Evolutionary conservation across 495 filamentous ascomycete genomes (phyloP), one percentile per base, ranked within the genome.

Genomic region (Durotheca rogersii): DNA sequence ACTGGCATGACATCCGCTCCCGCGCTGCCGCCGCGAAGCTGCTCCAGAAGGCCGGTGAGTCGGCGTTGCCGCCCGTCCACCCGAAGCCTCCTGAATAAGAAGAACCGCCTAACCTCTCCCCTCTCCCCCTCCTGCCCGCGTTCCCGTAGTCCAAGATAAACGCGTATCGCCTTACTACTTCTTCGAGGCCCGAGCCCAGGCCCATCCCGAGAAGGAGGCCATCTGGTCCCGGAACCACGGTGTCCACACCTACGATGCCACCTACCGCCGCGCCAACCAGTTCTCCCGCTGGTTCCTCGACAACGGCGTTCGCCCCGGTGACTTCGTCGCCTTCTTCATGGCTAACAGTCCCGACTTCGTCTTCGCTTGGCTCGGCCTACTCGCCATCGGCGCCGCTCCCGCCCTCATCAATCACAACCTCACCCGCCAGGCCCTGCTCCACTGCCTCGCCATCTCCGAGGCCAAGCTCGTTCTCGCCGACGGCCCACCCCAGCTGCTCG

Each of bases 371-470:
- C 55, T 88, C 33, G 85, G 74, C 0, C 62, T 80, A 1, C 79
- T 79, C 76, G 76, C 76, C 10, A 78, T 88, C 51, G 86, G 85
- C 0, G 80, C 78, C 25, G 84, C 81, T 4, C 84, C 85, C 0
- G 83, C 85, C n/a, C 73, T 84, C 51, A 85, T 91, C 62, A 92
- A 92, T 62, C 81, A 86, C 53, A 82, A 88, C 58, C 72, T 90
- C 0, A 67, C 74, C 17, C 81, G 79, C 0, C 80, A 86, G 39
- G 83, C 82, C 1, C 60, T 90, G 47, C 45, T 87, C 30, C 86
- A 90, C 64, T 90, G 86, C 56, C 51, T 92, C 51, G 77, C 73
- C 47, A 71, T 89, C 34, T 75, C 76, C 17, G 75, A 72, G 3
- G 71, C 80, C 7, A 82, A 73, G 56, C 38, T 88, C 10, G 56